phyloP scores from a whole-genome alignment of 2,329 filamentous ascomycete genomes.

The Colletotrichum sp. region DNA sequence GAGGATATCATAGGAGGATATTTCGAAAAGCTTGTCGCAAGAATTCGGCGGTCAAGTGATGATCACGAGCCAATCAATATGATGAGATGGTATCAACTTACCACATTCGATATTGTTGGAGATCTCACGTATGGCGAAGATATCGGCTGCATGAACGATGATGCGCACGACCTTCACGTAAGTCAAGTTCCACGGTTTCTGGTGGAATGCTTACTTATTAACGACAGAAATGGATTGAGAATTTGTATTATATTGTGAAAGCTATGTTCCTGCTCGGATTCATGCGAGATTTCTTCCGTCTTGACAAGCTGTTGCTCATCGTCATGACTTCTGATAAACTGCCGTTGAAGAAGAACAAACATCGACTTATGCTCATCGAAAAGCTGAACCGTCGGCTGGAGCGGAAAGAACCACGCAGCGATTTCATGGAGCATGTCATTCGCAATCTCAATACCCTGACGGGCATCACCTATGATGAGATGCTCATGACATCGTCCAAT shows the following conservation, averaged over 20 bases:
- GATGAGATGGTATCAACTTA: neutral
- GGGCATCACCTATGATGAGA: neutral
- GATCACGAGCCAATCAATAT: slow-evolving; percentile 23
- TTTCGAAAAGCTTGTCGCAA: slow-evolving; percentile 26
- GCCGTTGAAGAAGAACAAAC: neutral
- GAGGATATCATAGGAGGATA: slow-evolving; percentile 29
- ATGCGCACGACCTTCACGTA: slow-evolving; percentile 7
- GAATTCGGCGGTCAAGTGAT: neutral
- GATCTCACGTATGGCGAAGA: slow-evolving; percentile 21
- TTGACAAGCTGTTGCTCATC: neutral
- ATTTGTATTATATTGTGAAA: slow-evolving; percentile 1
- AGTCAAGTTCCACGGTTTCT: neutral
- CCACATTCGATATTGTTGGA: slow-evolving; percentile 20
- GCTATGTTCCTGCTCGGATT: slow-evolving; percentile 1
- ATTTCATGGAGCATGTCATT: neutral
- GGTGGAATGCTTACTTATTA: neutral
- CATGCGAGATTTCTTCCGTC: neutral
- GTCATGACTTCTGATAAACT: slow-evolving; percentile 1
- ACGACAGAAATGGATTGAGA: neutral
- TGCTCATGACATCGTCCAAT: neutral
- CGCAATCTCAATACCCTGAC: neutral
- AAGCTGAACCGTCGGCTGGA: neutral
- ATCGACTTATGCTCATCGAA: neutral
- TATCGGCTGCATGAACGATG: slow-evolving; percentile 17
- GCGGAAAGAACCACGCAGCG: neutral